Evolutionary conservation across 2,329 filamentous ascomycete genomes (phyloP), one percentile per base, ranked within the genome.

Genomic region (Pseudocercospora musae): DNA sequence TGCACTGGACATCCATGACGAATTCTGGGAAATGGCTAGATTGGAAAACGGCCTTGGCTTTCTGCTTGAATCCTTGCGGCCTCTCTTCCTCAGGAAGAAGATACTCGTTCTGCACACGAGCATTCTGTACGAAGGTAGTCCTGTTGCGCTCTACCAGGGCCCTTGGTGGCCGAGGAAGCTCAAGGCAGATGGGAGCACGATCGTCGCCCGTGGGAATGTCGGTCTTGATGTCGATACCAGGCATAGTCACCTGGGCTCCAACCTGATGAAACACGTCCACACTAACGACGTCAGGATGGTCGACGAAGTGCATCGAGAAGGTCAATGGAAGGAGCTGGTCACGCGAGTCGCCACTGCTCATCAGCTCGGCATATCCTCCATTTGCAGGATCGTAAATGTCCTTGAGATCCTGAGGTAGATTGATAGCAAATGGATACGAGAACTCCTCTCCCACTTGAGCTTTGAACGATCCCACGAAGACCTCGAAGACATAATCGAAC

Each of bases 11-110:
- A 10, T 69, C 64, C 57, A 68, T 55, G 4, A 57, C 57, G 44
- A 69, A 66, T 5, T 50, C 65, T 4, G 68, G 67, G 23, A 68
- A 69, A 21, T 65, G 56, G 23, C 57, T 63, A 2, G 67, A 66
- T 5, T 58, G 65, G 49, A 69, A 68, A 13, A 67, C 61, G 9
- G 66, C 66, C 37, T 63, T 70, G 11, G 68, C 62, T 33, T 68
- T 70, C 54, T 66, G 57, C 31, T 67, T 66, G 53, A 69, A 66
- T 1, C 66, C 66, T 25, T 29, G 48, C 6, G 68, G 68, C 5
- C 68, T 66, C 20, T 65, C 37, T 13, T 62, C 62, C 44, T 66
- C 63, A 2, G 67, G 68, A 2, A 70, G 62, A 2, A 71, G 60
- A 15, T 66, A 40, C 20, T 68, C 61, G 42, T 65, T 70, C 25